A percentile compares a stretch with the other conserved stretches of the same genome.
phyloP scores from a whole-genome alignment of 148 eudicot genomes.

The Heliosperma pusillum region DNA sequence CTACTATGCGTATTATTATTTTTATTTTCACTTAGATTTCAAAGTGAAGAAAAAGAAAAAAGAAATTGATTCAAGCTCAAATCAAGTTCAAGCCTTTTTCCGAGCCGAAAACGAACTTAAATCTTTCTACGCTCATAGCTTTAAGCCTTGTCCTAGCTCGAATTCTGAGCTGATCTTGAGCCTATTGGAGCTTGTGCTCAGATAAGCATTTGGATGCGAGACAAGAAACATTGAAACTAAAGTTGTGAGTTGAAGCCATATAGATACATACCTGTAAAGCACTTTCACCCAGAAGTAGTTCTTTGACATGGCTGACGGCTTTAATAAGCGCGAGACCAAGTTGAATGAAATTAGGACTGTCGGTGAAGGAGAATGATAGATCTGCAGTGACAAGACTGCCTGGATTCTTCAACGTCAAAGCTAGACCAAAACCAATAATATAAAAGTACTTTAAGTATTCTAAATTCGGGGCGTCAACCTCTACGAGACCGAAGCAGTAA shows the following conservation, averaged over 20 bases:
- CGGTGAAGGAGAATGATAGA: not conserved
- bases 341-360: not conserved
- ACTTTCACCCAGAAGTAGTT: not conserved
- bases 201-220: too few relatives aligned
- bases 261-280: not conserved
- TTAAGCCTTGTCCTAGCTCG: too few relatives aligned
- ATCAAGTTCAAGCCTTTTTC: too few relatives aligned
- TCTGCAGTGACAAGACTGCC: not conserved
- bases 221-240: too few relatives aligned
- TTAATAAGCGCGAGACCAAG: not conserved
- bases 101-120: too few relatives aligned
- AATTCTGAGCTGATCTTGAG: too few relatives aligned
- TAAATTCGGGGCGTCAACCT: constrained; percentile 3
- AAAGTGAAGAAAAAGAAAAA: too few relatives aligned
- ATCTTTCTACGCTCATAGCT: too few relatives aligned
- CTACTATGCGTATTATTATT: too few relatives aligned
- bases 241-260: too few relatives aligned
- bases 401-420: not conserved
- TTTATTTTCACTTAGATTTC: too few relatives aligned
- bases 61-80: too few relatives aligned
- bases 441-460: not conserved
- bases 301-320: not conserved
- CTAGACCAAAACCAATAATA: not conserved
- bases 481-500: not conserved
- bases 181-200: not conserved